A percentile compares a stretch with the other conserved stretches of the same genome.
Evolutionary conservation across 176 grass and related monocot species (phyloP).

Genomic region (Oryza longistaminata): DNA sequence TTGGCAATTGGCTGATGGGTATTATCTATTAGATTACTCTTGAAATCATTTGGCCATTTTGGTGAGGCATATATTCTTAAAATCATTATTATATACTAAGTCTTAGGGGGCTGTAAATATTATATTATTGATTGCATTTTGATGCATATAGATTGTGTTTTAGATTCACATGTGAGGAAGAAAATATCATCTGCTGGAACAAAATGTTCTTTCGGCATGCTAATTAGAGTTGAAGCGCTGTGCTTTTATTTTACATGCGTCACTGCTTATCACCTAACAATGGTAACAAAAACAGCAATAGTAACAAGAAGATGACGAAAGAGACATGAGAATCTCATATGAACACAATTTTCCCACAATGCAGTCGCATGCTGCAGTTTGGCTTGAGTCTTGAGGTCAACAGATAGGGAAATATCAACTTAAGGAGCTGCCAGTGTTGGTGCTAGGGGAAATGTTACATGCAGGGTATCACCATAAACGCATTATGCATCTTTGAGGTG

Average conservation of each 20-base stretch:
- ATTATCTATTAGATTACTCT: too few species aligned
- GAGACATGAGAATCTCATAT: neutral
- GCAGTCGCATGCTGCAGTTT: neutral
- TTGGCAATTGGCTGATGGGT: too few species aligned
- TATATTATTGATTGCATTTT: neutral
- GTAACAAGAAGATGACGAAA: neutral
- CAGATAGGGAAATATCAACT: neutral
- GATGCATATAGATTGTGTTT: neutral
- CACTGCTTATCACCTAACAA: neutral
- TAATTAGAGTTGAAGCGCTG: neutral
- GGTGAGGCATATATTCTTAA: too few species aligned
- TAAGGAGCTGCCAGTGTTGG: too few species aligned
- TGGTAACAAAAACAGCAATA: too few species aligned
- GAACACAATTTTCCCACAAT: neutral
- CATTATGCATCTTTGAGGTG: neutral
- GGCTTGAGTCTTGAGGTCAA: neutral
- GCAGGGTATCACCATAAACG: too few species aligned
- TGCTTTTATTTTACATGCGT: neutral
- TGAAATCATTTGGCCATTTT: too few species aligned
- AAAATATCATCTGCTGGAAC: neutral
- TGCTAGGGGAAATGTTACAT: neutral
- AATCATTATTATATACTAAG: too few species aligned
- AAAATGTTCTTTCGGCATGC: neutral
- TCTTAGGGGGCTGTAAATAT: neutral
- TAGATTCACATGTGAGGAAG: neutral